Evolutionary conservation across 148 eudicot species (phyloP), one percentile per base, ranked within the genome.

Genomic region (Linanthus parryae): DNA sequence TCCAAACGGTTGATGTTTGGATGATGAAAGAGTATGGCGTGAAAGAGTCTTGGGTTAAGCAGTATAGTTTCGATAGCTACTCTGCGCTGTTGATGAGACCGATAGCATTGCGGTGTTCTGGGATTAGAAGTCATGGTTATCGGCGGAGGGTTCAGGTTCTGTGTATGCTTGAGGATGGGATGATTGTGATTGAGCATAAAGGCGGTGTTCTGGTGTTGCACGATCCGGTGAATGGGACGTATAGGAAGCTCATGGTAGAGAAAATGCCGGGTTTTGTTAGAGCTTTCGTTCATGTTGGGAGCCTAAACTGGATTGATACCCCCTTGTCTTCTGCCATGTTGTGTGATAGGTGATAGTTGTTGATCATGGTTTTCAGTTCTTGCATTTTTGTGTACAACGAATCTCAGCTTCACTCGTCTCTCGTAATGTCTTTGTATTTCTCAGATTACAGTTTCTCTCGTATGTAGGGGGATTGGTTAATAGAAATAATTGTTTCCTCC

Each of bases 31-130:
- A 74, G 17, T 65, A 69, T 18, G 44, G 44, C 18, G 58, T 51
- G 41, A 61, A 57, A 28, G 71, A 69, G 49, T 69, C 74, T 2
- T 69, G 79, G 79, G 22, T 41, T 10, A 69, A 69, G 43, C 44
- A 20, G n/a, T 59, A 44, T 16, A 44, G 3, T 0, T 43, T 68
- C 12, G 36, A 47, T 44, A 54, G 15, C 17, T 36, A 59, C 26
- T 27, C 59, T 3, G 64, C 58, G 0, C 22, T 22, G 29, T 42
- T 65, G 8, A 16, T 35, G 37, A 42, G 31, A 26, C 29, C 17
- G 10, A 22, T 29, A 15, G 38, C 38, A 10, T 15, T 15, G 33
- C 27, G 44, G 12, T 21, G 59, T 3, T 13, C 13, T 41, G 48
- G 44, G 45, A 52, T 65, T 21, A 64, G 79, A 74, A 46, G 49